Conservation (phyloP, 225 moss, liverwort and hornwort species). For the Pseudoscleropodium purum region DNA sequence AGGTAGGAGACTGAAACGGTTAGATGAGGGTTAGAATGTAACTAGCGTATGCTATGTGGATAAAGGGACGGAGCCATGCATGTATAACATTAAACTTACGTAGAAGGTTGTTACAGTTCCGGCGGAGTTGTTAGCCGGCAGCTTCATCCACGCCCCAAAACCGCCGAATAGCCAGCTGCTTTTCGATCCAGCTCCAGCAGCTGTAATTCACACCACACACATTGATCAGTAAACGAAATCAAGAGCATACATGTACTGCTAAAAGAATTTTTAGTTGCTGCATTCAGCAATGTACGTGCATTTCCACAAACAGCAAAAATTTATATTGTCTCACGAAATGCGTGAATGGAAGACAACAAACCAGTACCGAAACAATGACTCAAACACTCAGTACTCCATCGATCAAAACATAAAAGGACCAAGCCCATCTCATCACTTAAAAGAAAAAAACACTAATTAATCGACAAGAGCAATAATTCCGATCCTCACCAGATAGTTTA, state of each 20-base stretch:
- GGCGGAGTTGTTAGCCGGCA: slow-evolving; percentile 21
- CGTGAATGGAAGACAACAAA: neutral
- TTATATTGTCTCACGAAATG: neutral
- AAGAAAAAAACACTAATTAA: neutral
- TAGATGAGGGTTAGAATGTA: neutral
- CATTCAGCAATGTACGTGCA: neutral
- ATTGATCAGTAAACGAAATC: neutral
- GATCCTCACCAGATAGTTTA: slow-evolving; percentile 1
- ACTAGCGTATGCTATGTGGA: neutral
- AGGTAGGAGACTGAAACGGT: neutral
- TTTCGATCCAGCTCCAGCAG: slow-evolving; percentile 30
- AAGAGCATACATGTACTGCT: neutral
- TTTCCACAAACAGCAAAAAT: neutral
- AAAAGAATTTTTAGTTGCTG: neutral
- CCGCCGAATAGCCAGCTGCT: slow-evolving; percentile 24
- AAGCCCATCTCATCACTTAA: neutral
- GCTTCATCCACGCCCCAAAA: slow-evolving; percentile 25
- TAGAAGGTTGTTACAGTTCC: slow-evolving; percentile 40
- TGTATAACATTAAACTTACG: neutral
- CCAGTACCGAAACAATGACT: neutral
- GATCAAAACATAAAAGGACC: neutral
- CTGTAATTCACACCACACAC: neutral
- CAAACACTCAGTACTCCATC: neutral
- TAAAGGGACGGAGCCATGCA: neutral
- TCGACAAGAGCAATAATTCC: too few relatives aligned